Conservation (phyloP, 2,329 filamentous ascomycete species). For the Colletotrichum lupini region DNA sequence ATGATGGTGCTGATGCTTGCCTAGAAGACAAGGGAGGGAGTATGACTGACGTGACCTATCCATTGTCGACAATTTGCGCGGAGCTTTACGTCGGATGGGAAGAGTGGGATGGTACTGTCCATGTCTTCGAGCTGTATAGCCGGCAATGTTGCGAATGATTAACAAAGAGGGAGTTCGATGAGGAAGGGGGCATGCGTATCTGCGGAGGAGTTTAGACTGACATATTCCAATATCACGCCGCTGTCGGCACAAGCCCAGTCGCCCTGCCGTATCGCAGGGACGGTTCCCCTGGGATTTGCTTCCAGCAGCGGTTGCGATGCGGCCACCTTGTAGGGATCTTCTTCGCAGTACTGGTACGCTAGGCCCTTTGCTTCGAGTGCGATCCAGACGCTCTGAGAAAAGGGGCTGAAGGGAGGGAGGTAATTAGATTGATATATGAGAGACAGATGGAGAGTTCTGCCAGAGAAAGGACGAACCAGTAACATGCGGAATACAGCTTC, state of each 20-base stretch:
- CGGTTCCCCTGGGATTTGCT: conserved; percentile 79
- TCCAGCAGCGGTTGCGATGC: conserved; percentile 68
- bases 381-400: conserved; percentile 91
- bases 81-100: conserved; percentile 73
- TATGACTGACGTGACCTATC: conserved; percentile 77
- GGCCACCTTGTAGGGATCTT: conserved; percentile 82
- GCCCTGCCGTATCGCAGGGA: conserved; percentile 81
- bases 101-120: conserved; percentile 66
- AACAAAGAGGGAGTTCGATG: background rate
- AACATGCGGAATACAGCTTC: conserved; percentile 85
- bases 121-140: conserved; percentile 76
- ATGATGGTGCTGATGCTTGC: background rate
- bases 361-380: conserved; percentile 83
- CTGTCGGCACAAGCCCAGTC: conserved; percentile 88
- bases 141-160: background rate
- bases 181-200: background rate
- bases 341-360: conserved; percentile 87
- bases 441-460: background rate
- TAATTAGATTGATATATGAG: too few relatives aligned
- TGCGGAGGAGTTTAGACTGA: conserved; percentile 49
- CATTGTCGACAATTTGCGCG: conserved; percentile 82
- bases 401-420: conserved; percentile 65
- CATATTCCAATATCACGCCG: conserved; percentile 86
- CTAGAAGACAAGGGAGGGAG: background rate
- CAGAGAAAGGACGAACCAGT: conserved; percentile 69